phyloP scores from a whole-genome alignment of 805 yeast species.

The Teunomyces lycoperdinae region DNA sequence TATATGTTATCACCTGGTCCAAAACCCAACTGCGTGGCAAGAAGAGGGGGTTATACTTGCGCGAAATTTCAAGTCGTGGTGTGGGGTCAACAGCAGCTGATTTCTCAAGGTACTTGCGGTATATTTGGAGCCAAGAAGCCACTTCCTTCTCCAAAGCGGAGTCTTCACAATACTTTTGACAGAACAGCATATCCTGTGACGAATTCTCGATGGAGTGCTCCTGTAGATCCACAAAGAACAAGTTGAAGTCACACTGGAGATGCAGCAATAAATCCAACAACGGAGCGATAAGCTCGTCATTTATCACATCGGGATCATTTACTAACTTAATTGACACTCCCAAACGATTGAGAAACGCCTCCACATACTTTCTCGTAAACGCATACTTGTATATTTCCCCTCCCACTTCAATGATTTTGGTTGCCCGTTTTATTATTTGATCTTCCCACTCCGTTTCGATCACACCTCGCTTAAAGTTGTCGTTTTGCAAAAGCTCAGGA shows the following conservation, averaged over 20 bases:
- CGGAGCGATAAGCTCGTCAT: constrained; percentile 50
- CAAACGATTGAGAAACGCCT: constrained; percentile 58
- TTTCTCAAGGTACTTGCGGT: constrained; percentile 42
- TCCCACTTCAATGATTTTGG: constrained; percentile 57
- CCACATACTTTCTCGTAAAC: constrained; percentile 58
- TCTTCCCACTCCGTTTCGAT: constrained; percentile 50
- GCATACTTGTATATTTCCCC: constrained; percentile 63
- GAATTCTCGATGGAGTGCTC: constrained; percentile 19
- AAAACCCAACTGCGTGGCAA: constrained; percentile 84
- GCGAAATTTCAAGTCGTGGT: constrained; percentile 30
- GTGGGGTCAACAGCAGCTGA: constrained; percentile 31
- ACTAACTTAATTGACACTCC: constrained; percentile 51
- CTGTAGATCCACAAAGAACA: constrained; percentile 69
- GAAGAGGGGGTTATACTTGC: constrained; percentile 67
- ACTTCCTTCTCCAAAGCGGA: constrained; percentile 40
- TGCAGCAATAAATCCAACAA: constrained; percentile 58
- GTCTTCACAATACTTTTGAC: constrained; percentile 19
- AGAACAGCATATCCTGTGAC: background rate
- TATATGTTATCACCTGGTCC: constrained; percentile 69
- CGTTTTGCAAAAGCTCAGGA: constrained; percentile 41
- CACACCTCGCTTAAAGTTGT: constrained; percentile 38
- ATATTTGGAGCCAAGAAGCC: constrained; percentile 52
- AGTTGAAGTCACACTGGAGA: constrained; percentile 74
- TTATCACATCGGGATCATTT: constrained; percentile 34
- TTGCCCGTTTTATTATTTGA: constrained; percentile 57